Base-by-base conservation (phyloP, 345 rosid species). In the Abelmoschus esculentus region DNA sequence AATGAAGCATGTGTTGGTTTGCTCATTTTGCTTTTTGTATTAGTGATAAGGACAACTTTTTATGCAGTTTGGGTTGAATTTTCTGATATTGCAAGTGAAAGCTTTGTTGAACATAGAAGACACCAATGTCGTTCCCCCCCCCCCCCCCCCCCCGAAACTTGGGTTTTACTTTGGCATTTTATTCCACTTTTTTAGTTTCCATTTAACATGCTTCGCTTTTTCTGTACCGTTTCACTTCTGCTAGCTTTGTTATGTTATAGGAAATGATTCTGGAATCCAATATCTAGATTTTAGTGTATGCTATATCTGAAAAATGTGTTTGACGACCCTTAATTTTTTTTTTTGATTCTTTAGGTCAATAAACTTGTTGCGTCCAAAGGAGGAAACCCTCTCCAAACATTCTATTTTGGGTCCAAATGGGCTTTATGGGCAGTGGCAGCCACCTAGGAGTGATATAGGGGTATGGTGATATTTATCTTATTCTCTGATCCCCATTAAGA, bases 351-450 rank as follows among this genome's bases (percentile, higher is more conserved):
- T 72, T 81, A 91, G 99, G 80, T 86, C 92, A 66, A 76, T 95
- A 73, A 88, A 78, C 72, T 77, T 75, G 4, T 79, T 77, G 46
- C 83, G 77, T 52, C 97, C 97, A n/a, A 91, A 76, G 67, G 90
- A 90, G 56, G 97, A 95, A 80, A 85, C 92, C 65, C 96, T 95
- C 40, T 88, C 96, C 32, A 87, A 81, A 80, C 97, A 95, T 80
- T 91, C 99, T 68, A 81, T 95, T 73, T 77, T 95, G 72, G 99
- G 99, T 72, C 93, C 96, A 58, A 82, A 72, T 79, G 97, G 97
- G 72, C 91, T 91, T 66, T 56, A 67, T 80, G 97, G 90, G 63
- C 86, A 74, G 32, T 90, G 96, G 97, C 92, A 91, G 84, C 90
- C 90, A 13, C 96, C 97, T 0, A 80, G 56, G 80, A 82, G 64